Evolutionary conservation across 1,139 yeast species (phyloP), one percentile per base, ranked within the genome.

Genomic region (Blastobotrys apis): DNA sequence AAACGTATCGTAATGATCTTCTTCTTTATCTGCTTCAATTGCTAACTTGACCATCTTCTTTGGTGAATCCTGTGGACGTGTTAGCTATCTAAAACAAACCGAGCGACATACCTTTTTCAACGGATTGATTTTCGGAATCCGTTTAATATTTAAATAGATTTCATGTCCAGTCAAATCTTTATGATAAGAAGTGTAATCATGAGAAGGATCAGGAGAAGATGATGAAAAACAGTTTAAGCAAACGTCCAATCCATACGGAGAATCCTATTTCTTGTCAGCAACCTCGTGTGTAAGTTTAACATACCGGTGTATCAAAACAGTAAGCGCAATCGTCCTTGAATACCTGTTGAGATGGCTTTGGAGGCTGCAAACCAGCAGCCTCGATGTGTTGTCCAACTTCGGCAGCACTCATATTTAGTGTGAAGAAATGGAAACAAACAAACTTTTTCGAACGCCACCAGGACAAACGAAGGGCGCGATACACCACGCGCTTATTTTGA

Each of bases 321-420:
- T 74, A 85, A 72, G 82, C 81, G 56, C 95, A 86, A 51, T 86
- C 94, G 63, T 86, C 95, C 58, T 85, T 86, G 63, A 77, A 81
- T 16, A 87, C 77, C 20, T 48, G 52, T 25, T 56, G 53, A 27
- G 44, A 27, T 1, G 50, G 13, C 15, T 39, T 41, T 5, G 62
- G 61, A 6, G 61, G 59, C 33, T 33, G 32, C 33, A 52, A 34
- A 15, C 44, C 40, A 9, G 48, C 44, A 16, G 47, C 41, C 13
- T 39, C 33, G 33, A 56, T 52, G 40, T 51, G 57, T 20, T 51
- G 42, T 34, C 41, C 45, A 25, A 38, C 43, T 25, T 50, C 25
- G 22, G 42, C n/a, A n/a, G n/a, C n/a, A n/a, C n/a, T n/a, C n/a
- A n/a, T n/a, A n/a, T n/a, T n/a, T n/a, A n/a, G n/a, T 16, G 8